phyloP scores from a whole-genome alignment of 1,284 basidiomycete species.

The Athelia psychrophila region DNA sequence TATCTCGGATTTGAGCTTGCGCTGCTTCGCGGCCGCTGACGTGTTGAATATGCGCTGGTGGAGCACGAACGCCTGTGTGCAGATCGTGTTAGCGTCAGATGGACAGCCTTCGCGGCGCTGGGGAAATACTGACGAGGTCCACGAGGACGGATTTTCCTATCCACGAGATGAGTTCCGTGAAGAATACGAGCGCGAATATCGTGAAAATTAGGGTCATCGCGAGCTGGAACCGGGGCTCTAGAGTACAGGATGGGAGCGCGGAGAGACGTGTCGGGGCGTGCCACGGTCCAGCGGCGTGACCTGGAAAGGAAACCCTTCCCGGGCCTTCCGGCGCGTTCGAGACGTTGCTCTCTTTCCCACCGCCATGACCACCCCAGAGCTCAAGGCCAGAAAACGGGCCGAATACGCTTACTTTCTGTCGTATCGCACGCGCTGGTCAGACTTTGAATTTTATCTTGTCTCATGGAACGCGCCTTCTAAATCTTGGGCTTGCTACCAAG shows the following conservation, averaged over 20 bases:
- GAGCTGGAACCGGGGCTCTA: background rate
- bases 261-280: background rate
- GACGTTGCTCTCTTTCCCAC: background rate
- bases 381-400: slow-evolving; percentile 23
- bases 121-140: slow-evolving; percentile 58
- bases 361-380: background rate
- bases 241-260: background rate
- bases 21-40: slow-evolving; percentile 52
- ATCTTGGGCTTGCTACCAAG: slow-evolving; percentile 28
- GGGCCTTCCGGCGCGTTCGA: background rate
- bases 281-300: background rate
- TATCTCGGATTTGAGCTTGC: slow-evolving; percentile 73
- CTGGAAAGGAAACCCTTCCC: background rate
- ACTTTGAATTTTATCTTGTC: slow-evolving; percentile 5
- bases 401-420: slow-evolving; percentile 59
- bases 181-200: slow-evolving; percentile 78
- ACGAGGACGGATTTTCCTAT: slow-evolving; percentile 82
- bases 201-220: slow-evolving; percentile 77
- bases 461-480: background rate
- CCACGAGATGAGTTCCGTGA: slow-evolving; percentile 84
- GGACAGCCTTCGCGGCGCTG: slow-evolving; percentile 6
- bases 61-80: slow-evolving; percentile 58
- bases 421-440: slow-evolving; percentile 70
- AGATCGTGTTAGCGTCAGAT: background rate
- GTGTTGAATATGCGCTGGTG: slow-evolving; percentile 69